Evolutionary conservation across 1,284 basidiomycete species (phyloP).

Genomic region (Prillingera fragicola): DNA sequence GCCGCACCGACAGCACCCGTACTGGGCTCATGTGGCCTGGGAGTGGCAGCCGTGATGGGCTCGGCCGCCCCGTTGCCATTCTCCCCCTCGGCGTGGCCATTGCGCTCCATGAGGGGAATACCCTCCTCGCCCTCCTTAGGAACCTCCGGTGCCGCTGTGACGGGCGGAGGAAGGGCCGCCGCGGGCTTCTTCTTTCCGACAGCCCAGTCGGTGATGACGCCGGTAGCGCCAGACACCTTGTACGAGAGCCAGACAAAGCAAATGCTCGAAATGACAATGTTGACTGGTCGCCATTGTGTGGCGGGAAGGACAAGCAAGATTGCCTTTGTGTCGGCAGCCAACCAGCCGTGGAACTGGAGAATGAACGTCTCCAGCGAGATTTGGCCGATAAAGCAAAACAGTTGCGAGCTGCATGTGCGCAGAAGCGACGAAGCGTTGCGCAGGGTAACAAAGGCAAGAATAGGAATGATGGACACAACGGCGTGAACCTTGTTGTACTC

Average conservation of each 20-base stretch:
- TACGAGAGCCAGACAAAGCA: constrained; percentile 75
- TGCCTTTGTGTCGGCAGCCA: constrained; percentile 79
- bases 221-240: constrained; percentile 67
- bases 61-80: constrained; percentile 1
- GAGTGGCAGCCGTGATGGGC: not conserved
- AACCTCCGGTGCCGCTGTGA: constrained; percentile 10
- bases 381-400: constrained; percentile 73
- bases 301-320: constrained; percentile 73
- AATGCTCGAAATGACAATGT: constrained; percentile 66
- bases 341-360: constrained; percentile 83
- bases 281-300: constrained; percentile 63
- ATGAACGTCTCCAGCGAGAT: constrained; percentile 82
- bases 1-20: constrained; percentile 20
- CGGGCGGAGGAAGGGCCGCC: constrained; percentile 24
- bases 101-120: constrained; percentile 41
- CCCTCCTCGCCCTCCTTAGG: constrained; percentile 36
- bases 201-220: constrained; percentile 64
- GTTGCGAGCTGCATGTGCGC: constrained; percentile 61
- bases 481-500: constrained; percentile 79
- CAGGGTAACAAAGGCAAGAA: constrained; percentile 66
- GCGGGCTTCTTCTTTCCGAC: constrained; percentile 51
- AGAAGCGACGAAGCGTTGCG: constrained; percentile 68
- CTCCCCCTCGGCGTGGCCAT: constrained; percentile 19
- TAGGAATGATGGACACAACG: constrained; percentile 72
- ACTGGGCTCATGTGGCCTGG: too few species aligned